Base-by-base conservation (phyloP, 306 rosid genomes). In the Elaeagnus macrophylla region DNA sequence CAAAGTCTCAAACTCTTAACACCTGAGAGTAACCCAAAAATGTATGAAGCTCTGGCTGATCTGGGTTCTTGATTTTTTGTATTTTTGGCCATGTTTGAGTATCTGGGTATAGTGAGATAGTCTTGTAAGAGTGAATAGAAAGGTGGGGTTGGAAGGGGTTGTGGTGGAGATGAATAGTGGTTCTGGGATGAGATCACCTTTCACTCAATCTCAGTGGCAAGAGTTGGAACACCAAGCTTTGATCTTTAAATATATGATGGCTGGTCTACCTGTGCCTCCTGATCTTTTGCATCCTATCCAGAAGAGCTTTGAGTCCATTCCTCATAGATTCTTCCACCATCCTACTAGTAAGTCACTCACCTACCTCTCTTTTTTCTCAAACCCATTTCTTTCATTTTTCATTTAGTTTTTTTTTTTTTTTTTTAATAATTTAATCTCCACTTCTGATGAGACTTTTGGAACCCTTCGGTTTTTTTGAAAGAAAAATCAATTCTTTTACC, bases 151-250 rank as follows among this genome's bases (percentile, higher is more conserved):
- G 32, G 32, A 25, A 5, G 32, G 32, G 59, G 53, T 32, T 53
- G 63, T 3, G 64, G 68, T 12, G 72, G 76, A 12, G 32, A 53
- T 67, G 72, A 60, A 67, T 13, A 51, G 37, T 66, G 43, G 56
- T 46, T 59, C 47, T 35, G 73, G 80, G 50, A 52, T 57, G 53
- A 81, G 78, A 64, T 72, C 87, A 15, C 90, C 82, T 64, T 88
- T 88, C 77, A 88, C 96, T 53, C 76, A 67, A 68, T 72, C 88
- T 3, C 96, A 88, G 77, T 88, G 94, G 94, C 88, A 82, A 62
- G 94, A 88, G 79, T 81, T 88, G 44, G 96, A 88, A 57, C 94
- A 82, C 65, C 94, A 88, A 61, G 91, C 90, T 47, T 80, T 81
- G 69, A 88, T 88, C 77, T 88, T 88, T 65, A 88, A 82, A 80